Evolutionary conservation across 257 asterid genomes (phyloP), one percentile per base, ranked within the genome.

Genomic region (Capsicum pubescens): DNA sequence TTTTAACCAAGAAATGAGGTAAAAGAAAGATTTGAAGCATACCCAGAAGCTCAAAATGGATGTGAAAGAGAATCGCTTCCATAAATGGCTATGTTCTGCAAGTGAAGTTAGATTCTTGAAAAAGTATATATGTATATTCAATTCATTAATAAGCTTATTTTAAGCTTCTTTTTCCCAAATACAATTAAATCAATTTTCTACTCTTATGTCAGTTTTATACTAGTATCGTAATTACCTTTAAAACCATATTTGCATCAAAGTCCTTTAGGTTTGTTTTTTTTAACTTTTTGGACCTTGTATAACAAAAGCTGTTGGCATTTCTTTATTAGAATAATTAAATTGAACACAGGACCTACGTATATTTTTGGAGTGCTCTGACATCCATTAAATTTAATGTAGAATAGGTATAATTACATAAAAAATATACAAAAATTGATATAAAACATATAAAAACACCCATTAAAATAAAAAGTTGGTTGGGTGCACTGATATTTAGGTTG

Each of bases 81-180:
- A 61, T n/a, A n/a, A 84, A 63, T 57, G 26, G 61, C 69, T 46
- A 84, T 61, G 50, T 50, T 57, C 46, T 9, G 39, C 82, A 39
- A 69, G 87, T 26, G 61, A 36, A 66, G 63, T 68, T 32, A 83
- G 86, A 79, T 39, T 32, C 82, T 78, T 86, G 70, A 42, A 56
- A 48, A 12, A 76, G 67, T 15, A 21, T 14, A 21, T 14, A 26
- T 26, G 64, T 9, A 14, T n/a, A 58, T 16, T 52, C 78, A 57
- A 50, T 19, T 60, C 82, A 57, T 32, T 3, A 57, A 0, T 14
- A 36, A 52, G 63, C n/a, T 32, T n/a, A 6, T 4, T 50, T 60
- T 52, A 46, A n/a, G 26, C 86, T 60, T 78, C 42, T 19, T 82
- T 19, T 82, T 87, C 80, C 85, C 84, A 76, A 72, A 85, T 57